Evolutionary conservation across 2,329 filamentous ascomycete genomes (phyloP), one percentile per base, ranked within the genome.

Genomic region (Xylariaceae sp.): DNA sequence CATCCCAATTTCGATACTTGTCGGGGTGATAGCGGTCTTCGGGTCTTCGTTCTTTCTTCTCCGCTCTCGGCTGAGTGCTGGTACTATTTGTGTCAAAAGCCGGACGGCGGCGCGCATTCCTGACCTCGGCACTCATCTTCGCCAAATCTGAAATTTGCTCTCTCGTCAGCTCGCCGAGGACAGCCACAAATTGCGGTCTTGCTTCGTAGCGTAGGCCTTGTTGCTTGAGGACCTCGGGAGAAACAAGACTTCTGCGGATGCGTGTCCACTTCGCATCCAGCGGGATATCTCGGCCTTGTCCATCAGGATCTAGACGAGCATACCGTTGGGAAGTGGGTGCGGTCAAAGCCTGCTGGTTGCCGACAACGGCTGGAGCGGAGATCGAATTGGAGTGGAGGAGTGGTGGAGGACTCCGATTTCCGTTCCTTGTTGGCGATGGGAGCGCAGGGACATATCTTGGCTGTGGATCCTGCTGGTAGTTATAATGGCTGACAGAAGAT

Each of bases 161-260:
- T 1, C 69, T 70, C 2, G 67, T 67, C 3, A 83, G 66, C 12
- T 74, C 67, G 4, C 81, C 81, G 0, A 84, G 69, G 4, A 84
- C 64, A 11, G 80, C 80, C 3, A 83, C 78, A 47, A 79, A 83
- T 1, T 76, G 72, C 0, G 78, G 79, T 1, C 77, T 70, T 8
- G 79, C 80, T 59, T 83, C 79, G 54, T 80, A 83, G 8, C 80
- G 73, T 19, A 80, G 70, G 11, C 76, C 72, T 4, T 77, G 77
- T 34, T 71, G 66, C 32, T 73, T 68, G 3, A 83, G 66, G 0
- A 81, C 76, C 51, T 80, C 77, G 5, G 75, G 73, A n/a, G 77
- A 81, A 7, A 83, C 70, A 1, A 80, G 67, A 2, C 65, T 67
- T 11, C 80, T 72, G 44, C 67, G 71, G 25, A 83, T 79, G 45